Base-by-base conservation (phyloP, 2,329 filamentous ascomycete genomes). In the Colletotrichum liriopes region DNA sequence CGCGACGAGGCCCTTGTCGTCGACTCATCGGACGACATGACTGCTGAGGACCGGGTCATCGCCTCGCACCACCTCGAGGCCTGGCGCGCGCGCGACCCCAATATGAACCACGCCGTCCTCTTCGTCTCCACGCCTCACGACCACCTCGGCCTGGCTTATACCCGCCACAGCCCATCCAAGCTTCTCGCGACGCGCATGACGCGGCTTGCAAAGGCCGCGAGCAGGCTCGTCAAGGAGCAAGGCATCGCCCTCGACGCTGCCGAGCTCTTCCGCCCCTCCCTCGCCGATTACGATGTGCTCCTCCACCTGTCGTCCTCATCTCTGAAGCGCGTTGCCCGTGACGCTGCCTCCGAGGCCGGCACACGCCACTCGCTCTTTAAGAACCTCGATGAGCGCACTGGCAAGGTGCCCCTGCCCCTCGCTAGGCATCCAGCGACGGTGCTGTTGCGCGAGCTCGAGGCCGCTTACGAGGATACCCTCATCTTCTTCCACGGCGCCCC, bases 61-160 rank as follows among this genome's bases (percentile, higher is more conserved):
- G 91, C 96, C 74, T 87, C 87, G 47, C 93, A 91, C 5, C 91
- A 93, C 26, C 92, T 98, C 70, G 90, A 94, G 73, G 92, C 93
- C 18, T 97, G 94, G 94, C 89, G 96, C 70, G 94, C 93, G 75
- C 91, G 96, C 65, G 96, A 99, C 78, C 95, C 95, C 1, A 91
- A 89, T 65, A 93, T 98, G 91, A 97, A 96, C 82, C 91, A 91
- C 73, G 90, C 94, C 3, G 92, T 93, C 23, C 84, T 98, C 49
- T 93, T 98, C 77, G 93, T 93, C 5, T 94, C 94, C 2, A 95
- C 94, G 0, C 93, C 93, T 65, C 85, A 93, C 74, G 95, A 98
- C 77, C 83, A 85, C 6, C 93, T 93, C 45, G 96, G 96, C 4
- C 90, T 92, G 11, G 93, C 92, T 0, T 98, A 94, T 88, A 98